Evolutionary conservation across 306 rosid species (phyloP).

Genomic region (Cucumis hystrix): DNA sequence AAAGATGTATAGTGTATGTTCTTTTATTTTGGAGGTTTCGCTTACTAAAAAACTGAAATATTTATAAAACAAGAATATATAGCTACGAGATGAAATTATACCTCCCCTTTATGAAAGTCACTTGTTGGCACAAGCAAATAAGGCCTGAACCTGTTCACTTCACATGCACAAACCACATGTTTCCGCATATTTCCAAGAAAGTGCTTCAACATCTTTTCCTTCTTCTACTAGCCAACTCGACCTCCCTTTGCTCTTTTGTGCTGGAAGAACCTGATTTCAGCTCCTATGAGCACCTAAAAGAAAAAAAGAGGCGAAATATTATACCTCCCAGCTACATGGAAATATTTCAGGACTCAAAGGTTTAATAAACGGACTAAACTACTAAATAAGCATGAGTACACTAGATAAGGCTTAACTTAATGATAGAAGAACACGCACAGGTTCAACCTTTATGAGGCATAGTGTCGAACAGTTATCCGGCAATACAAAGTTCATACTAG

Average conservation of each 20-base stretch:
- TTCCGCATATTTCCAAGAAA: slow-evolving; percentile 30
- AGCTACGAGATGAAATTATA: slow-evolving; percentile 12
- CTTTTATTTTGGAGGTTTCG: not conserved
- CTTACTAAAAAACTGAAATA: too few relatives aligned
- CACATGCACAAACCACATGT: slow-evolving; percentile 21
- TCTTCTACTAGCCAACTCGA: not conserved
- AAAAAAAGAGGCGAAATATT: not conserved
- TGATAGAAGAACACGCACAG: not conserved
- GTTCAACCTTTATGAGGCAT: not conserved
- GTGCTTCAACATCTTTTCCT: slow-evolving; percentile 47
- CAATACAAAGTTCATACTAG: not conserved
- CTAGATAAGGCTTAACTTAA: not conserved
- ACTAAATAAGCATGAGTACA: not conserved
- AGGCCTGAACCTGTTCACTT: slow-evolving; percentile 28
- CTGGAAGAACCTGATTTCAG: not conserved
- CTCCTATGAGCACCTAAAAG: not conserved
- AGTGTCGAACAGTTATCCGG: not conserved
- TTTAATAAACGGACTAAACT: not conserved
- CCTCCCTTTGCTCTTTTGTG: too few relatives aligned
- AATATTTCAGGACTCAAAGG: not conserved
- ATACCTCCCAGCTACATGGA: not conserved
- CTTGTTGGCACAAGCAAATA: slow-evolving; percentile 32
- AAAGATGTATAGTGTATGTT: not conserved
- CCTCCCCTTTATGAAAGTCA: slow-evolving; percentile 49
- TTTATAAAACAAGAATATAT: not conserved